Evolutionary conservation across 441 rosid genomes (phyloP).

Genomic region (Jatropha multifida): DNA sequence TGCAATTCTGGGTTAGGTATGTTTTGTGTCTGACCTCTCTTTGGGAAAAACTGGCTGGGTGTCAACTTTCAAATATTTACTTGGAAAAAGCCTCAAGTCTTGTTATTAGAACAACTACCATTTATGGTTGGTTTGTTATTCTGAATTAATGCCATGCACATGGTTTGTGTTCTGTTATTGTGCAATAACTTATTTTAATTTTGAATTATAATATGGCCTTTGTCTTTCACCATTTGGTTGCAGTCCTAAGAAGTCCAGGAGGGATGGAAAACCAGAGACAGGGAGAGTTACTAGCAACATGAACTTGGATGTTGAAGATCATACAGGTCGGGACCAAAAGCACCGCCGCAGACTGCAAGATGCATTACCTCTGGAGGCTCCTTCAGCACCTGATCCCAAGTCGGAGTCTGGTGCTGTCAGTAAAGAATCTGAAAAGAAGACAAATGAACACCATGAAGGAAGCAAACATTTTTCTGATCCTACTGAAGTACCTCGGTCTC

Average conservation of each 20-base stretch:
- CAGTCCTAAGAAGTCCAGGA: conserved; percentile 85
- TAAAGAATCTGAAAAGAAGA: conserved; percentile 51
- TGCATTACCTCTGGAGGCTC: conserved; percentile 56
- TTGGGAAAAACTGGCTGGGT: too few relatives aligned
- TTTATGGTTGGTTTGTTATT: neutral
- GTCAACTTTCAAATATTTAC: too few relatives aligned
- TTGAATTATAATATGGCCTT: neutral
- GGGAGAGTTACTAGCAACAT: conserved; percentile 36
- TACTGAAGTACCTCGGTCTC: conserved; percentile 49
- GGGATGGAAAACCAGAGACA: conserved; percentile 60
- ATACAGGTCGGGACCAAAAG: conserved; percentile 38
- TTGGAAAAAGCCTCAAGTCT: too few relatives aligned
- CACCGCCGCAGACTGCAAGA: conserved; percentile 50
- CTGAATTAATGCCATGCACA: neutral
- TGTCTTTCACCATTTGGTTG: conserved; percentile 7
- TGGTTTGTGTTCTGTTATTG: neutral
- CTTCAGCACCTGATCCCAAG: conserved; percentile 30
- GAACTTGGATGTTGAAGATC: conserved; percentile 40
- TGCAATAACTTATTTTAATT: neutral
- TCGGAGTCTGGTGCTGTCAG: conserved; percentile 31
- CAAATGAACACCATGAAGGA: conserved; percentile 35
- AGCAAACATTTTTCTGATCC: conserved; percentile 42
- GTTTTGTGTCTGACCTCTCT: too few relatives aligned
- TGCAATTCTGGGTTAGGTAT: neutral
- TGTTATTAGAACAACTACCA: neutral